A percentile compares a stretch with the other conserved stretches of the same genome.
phyloP scores from a whole-genome alignment of 257 asterid species.

The Voacanga thouarsii region DNA sequence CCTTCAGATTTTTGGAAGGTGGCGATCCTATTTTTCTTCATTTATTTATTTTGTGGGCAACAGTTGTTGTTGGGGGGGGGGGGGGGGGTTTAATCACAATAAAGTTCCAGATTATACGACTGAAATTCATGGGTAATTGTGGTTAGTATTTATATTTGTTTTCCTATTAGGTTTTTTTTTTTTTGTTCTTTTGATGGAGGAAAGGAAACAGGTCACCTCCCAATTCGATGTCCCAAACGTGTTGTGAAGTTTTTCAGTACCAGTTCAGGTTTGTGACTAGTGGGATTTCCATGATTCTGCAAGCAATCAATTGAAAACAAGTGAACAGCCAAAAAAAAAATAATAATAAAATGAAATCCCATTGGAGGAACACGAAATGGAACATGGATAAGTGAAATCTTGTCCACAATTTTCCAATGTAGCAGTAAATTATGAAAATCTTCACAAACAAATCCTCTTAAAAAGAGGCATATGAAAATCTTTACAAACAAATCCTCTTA shows the following conservation, averaged over 20 bases:
- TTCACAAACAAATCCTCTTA: no score
- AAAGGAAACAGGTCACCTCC: slow-evolving; percentile 49
- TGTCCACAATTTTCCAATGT: neutral
- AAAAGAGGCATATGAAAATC: neutral
- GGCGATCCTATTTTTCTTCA: neutral
- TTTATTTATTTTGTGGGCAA: neutral
- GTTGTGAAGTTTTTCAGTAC: slow-evolving; percentile 84
- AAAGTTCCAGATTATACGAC: neutral
- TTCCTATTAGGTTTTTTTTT: no score
- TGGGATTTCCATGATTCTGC: slow-evolving; percentile 97
- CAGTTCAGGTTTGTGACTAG: slow-evolving; percentile 85
- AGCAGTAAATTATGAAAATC: neutral
- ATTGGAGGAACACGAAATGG: neutral
- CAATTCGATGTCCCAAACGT: slow-evolving; percentile 91
- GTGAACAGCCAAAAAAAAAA: neutral
- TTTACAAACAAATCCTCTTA: neutral
- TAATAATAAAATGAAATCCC: neutral
- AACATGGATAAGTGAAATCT: neutral
- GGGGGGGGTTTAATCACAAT: neutral
- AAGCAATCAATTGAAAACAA: slow-evolving; percentile 17
- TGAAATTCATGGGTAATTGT: neutral
- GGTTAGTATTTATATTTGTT: no score
- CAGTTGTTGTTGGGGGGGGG: no score
- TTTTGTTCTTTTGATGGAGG: neutral
- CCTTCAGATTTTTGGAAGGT: neutral